Conservation (phyloP, 257 asterid genomes). For the Schizonepeta tenuifolia region DNA sequence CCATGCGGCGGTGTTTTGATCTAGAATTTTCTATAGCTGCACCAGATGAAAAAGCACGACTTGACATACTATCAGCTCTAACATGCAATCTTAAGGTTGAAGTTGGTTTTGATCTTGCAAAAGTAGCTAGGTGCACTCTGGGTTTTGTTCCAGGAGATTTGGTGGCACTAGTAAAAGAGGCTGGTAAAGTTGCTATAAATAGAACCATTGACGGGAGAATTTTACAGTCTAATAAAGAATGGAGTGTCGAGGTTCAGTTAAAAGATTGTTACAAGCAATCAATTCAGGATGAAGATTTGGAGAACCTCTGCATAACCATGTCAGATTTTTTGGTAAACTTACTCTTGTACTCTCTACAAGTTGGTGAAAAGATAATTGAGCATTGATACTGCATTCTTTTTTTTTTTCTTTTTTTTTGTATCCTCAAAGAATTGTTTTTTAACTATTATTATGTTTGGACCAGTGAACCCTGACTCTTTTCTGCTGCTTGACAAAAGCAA, state of each 20-base stretch:
- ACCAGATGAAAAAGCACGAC: constrained; percentile 68
- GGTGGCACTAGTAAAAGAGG: background rate
- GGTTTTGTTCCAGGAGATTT: constrained; percentile 1
- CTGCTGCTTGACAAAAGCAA: background rate
- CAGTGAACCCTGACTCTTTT: background rate
- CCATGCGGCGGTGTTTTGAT: constrained; percentile 87
- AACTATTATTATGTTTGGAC: background rate
- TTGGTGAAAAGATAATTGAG: background rate
- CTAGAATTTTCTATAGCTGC: constrained; percentile 62
- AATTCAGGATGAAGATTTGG: background rate
- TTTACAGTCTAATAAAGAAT: background rate
- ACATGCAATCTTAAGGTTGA: constrained; percentile 66
- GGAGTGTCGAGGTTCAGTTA: background rate
- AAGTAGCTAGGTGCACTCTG: constrained; percentile 58
- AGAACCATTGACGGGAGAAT: background rate
- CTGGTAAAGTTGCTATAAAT: background rate
- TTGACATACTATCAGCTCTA: constrained; percentile 65
- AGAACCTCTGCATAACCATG: background rate
- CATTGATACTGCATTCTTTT: background rate
- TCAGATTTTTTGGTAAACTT: background rate
- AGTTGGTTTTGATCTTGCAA: constrained; percentile 72
- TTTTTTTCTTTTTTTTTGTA: background rate
- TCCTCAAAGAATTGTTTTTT: background rate
- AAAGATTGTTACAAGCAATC: background rate
- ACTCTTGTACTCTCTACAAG: background rate